Conservation (phyloP, 805 yeast genomes). For the Saccharomyces jurei region DNA sequence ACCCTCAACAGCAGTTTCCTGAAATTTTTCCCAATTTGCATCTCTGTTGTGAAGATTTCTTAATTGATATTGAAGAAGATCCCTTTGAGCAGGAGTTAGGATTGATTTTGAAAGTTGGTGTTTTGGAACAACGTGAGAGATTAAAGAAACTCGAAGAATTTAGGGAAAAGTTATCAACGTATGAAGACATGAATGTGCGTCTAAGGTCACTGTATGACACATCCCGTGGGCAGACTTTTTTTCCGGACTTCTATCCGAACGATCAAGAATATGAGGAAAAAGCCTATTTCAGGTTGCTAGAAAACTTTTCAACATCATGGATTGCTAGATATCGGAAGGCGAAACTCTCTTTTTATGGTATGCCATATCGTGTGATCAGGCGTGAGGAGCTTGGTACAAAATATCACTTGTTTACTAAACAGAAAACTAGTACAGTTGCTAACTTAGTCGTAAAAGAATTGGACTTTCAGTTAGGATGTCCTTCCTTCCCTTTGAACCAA, state of each 20-base stretch:
- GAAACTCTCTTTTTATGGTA: slow-evolving; percentile 22
- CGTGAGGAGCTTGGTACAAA: slow-evolving; percentile 13
- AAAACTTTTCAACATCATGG: slow-evolving; percentile 38
- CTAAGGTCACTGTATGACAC: background rate
- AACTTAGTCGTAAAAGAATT: slow-evolving; percentile 19
- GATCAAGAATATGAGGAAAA: slow-evolving; percentile 1
- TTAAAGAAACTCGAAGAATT: slow-evolving; percentile 32
- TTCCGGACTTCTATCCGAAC: background rate
- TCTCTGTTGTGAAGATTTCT: slow-evolving; percentile 35
- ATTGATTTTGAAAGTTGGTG: slow-evolving; percentile 49
- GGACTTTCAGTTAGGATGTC: slow-evolving; percentile 21
- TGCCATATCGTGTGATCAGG: slow-evolving; percentile 17
- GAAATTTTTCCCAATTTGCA: slow-evolving; percentile 36
- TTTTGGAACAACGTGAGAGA: slow-evolving; percentile 48
- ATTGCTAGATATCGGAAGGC: slow-evolving; percentile 29
- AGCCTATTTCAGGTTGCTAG: slow-evolving; percentile 15
- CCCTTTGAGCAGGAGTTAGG: slow-evolving; percentile 57
- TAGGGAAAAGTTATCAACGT: slow-evolving; percentile 11
- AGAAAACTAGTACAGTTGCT: slow-evolving; percentile 23
- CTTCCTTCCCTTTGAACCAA: slow-evolving; percentile 25
- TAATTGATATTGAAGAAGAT: slow-evolving; percentile 51
- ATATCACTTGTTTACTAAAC: slow-evolving; percentile 17
- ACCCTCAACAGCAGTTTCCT: slow-evolving; percentile 24
- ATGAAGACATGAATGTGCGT: background rate
- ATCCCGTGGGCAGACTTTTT: background rate